Percentiles rank a stretch among this genome's conserved stretches.
These are phyloP conservation scores for Recurvomyces mirabilis DNA, from an alignment of 495 filamentous ascomycete genomes.

Conservation along the genomic window DNA sequence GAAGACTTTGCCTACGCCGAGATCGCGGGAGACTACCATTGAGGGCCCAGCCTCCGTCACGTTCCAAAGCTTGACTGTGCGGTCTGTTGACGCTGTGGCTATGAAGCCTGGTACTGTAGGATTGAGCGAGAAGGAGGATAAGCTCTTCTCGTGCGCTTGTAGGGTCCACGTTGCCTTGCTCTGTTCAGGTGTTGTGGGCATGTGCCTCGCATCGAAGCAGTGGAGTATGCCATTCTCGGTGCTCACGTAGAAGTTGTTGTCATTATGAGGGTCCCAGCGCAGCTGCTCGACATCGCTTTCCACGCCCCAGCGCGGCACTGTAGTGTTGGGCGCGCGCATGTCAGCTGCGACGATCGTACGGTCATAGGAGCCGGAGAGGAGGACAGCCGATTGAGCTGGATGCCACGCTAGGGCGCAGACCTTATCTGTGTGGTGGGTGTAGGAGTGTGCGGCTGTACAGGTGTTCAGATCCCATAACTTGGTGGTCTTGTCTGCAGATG, in stretches of 20 bases:
- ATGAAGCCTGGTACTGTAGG: slow-evolving; percentile 79
- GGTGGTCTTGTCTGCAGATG: slow-evolving; percentile 89
- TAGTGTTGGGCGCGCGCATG: slow-evolving; percentile 79
- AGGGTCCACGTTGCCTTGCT: slow-evolving; percentile 85
- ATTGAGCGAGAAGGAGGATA: slow-evolving; percentile 95
- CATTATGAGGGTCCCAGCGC: slow-evolving; percentile 83
- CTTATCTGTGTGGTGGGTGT: slow-evolving; percentile 83
- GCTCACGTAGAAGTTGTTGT: slow-evolving; percentile 74
- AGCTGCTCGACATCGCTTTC: slow-evolving; percentile 91
- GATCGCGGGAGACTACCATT: slow-evolving; percentile 82
- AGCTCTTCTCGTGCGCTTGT: slow-evolving; percentile 85
- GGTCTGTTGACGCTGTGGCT: slow-evolving; percentile 84
- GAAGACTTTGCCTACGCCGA: slow-evolving; percentile 92
- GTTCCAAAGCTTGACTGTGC: slow-evolving; percentile 95
- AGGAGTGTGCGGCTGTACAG: slow-evolving; percentile 84
- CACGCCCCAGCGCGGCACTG: slow-evolving; percentile 71
- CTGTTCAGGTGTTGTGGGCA: slow-evolving; percentile 53
- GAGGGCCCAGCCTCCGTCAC: slow-evolving; percentile 49
- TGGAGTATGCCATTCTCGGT: slow-evolving; percentile 87
- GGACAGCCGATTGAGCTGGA: slow-evolving; percentile 67
- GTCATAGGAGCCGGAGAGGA: slow-evolving; percentile 90
- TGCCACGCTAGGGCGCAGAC: slow-evolving; percentile 94
- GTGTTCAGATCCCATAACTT: slow-evolving; percentile 97
- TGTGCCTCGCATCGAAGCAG: slow-evolving; percentile 66
- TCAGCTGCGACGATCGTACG: slow-evolving; percentile 82